Evolutionary conservation across 768 basidiomycete genomes (phyloP).

Genomic region (Punctularia strigosozonata): DNA sequence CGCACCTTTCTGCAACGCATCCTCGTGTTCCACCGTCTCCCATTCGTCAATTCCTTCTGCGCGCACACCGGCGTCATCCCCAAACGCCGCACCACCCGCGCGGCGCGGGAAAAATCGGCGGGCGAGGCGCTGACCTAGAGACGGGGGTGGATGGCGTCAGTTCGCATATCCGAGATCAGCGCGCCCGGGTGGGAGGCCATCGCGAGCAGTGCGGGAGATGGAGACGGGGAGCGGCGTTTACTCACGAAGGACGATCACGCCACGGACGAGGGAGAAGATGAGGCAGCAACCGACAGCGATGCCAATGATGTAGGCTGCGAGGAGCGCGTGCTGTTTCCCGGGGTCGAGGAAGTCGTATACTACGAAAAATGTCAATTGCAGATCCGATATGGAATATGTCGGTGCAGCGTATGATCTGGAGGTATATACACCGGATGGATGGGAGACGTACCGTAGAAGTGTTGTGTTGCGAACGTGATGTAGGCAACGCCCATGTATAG

Average conservation of each 20-base stretch:
- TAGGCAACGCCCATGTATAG: constrained; percentile 60
- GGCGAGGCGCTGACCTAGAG: too few species aligned
- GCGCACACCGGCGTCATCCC: too few species aligned
- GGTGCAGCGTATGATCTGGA: neutral
- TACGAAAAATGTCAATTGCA: constrained; percentile 14
- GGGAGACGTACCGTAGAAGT: constrained; percentile 46
- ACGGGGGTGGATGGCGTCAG: too few species aligned
- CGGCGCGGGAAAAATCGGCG: too few species aligned
- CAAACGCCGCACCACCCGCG: too few species aligned
- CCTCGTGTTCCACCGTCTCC: too few species aligned
- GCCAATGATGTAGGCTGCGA: constrained; percentile 55
- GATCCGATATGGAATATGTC: constrained; percentile 1
- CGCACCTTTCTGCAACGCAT: too few species aligned
- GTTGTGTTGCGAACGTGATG: constrained; percentile 46
- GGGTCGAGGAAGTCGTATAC: constrained; percentile 63
- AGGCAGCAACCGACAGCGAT: constrained; percentile 40
- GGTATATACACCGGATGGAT: neutral
- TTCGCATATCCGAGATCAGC: too few species aligned
- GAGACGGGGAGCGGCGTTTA: too few species aligned
- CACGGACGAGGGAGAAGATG: constrained; percentile 38
- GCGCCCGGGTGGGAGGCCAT: too few species aligned
- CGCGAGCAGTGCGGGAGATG: too few species aligned
- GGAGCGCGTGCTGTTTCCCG: constrained; percentile 20
- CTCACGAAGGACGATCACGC: constrained; percentile 25
- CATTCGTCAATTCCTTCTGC: too few species aligned